Conservation (phyloP, 768 basidiomycete species). For the Arthromyces matolae region DNA sequence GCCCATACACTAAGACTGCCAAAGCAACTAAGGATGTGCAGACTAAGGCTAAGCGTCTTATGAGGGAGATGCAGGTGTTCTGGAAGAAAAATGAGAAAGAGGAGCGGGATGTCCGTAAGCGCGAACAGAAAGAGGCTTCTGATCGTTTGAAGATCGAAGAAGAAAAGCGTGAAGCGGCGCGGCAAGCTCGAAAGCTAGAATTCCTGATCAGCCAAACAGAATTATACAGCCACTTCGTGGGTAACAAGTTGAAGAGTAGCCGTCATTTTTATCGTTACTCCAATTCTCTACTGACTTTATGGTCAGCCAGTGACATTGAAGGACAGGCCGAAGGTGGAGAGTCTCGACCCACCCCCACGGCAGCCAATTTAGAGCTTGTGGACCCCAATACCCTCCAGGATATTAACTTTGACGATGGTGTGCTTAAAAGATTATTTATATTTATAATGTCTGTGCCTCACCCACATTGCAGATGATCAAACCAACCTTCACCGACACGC, state of each 20-base stretch:
- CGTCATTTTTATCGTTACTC: slow-evolving; percentile 10
- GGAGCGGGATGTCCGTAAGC: slow-evolving; percentile 87
- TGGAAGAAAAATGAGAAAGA: slow-evolving; percentile 99
- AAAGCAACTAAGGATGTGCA: slow-evolving; percentile 82
- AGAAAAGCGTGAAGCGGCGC: slow-evolving; percentile 88
- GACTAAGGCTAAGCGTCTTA: slow-evolving; percentile 79
- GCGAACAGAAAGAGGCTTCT: slow-evolving; percentile 90
- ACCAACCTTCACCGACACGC: slow-evolving; percentile 85
- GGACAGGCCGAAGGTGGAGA: slow-evolving; percentile 45
- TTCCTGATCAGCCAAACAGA: slow-evolving; percentile 99
- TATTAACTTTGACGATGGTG: slow-evolving; percentile 91
- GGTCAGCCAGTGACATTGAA: slow-evolving; percentile 76
- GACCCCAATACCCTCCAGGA: slow-evolving; percentile 56
- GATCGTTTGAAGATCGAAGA: slow-evolving; percentile 87
- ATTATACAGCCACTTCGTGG: slow-evolving; percentile 98
- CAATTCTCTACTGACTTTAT: slow-evolving; percentile 14
- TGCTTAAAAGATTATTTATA: neutral
- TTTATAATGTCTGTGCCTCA: neutral
- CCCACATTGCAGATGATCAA: slow-evolving; percentile 64
- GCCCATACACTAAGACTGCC: slow-evolving; percentile 67
- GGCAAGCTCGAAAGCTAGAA: slow-evolving; percentile 94
- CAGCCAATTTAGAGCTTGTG: slow-evolving; percentile 54
- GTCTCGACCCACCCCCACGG: slow-evolving; percentile 42
- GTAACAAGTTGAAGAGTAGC: slow-evolving; percentile 88
- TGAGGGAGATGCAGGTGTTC: slow-evolving; percentile 95